Evolutionary conservation across 1,284 basidiomycete genomes (phyloP).

Genomic region (Pseudozyma hubeiensis): DNA sequence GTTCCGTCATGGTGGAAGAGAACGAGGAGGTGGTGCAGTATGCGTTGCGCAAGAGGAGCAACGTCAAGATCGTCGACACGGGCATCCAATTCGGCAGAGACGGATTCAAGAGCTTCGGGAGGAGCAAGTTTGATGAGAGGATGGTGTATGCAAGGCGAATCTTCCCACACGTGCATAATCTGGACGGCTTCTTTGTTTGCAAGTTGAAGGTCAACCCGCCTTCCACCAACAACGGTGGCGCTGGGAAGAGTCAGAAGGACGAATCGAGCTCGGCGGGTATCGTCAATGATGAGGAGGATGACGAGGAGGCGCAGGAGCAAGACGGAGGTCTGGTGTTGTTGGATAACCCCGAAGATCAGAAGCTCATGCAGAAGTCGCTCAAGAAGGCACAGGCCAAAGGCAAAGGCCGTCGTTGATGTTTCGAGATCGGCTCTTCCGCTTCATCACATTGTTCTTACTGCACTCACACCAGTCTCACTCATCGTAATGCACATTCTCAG

Average conservation of each 20-base stretch:
- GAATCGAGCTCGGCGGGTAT: background rate
- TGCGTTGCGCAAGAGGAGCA: conserved; percentile 94
- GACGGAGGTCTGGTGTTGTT: conserved; percentile 24
- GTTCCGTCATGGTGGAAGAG: conserved; percentile 97
- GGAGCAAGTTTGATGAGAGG: conserved; percentile 85
- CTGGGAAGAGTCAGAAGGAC: background rate
- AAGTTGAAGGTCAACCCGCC: conserved; percentile 84
- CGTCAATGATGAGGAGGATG: conserved; percentile 6
- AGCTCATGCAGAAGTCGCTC: conserved; percentile 44
- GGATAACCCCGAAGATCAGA: conserved; percentile 46
- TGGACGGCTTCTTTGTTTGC: conserved; percentile 99
- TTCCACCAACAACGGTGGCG: conserved; percentile 24
- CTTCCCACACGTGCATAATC: conserved; percentile 71
- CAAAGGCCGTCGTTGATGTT: conserved; percentile 21
- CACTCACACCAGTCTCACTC: background rate
- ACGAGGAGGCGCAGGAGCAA: conserved; percentile 2
- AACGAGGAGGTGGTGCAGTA: conserved; percentile 99
- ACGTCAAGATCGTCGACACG: conserved; percentile 91
- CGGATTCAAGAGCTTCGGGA: conserved; percentile 89
- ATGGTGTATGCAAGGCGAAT: conserved; percentile 71
- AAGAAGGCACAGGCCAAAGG: conserved; percentile 43
- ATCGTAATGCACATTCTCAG: too few species aligned
- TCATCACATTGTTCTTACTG: background rate
- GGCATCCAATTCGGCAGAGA: conserved; percentile 92
- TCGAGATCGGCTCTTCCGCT: background rate